Evolutionary conservation across 2,329 filamentous ascomycete species (phyloP), one percentile per base, ranked within the genome.

Genomic region (Ilyonectria sp.): DNA sequence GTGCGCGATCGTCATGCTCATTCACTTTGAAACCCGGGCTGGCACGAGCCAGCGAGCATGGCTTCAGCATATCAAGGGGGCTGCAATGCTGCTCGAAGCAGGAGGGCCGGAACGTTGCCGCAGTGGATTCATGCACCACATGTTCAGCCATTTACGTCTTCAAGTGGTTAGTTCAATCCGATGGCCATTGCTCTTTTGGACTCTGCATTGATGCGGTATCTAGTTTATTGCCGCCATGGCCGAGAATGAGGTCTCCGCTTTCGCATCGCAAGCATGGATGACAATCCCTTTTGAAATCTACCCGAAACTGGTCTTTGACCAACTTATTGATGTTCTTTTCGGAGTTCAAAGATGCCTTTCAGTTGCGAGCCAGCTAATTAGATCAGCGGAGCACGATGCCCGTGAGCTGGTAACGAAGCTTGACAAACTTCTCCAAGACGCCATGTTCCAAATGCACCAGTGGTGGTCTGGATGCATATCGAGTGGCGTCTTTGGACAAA

Each of bases 171-270:
- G 65, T 58, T 43, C 44, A 1, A 15, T 33, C n/a, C 8, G 3
- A 1, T 10, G 8, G 13, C 17, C 2, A 26, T 26, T 26, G 6
- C n/a, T 1, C 1, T 37, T 17, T 13, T 21, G 3, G 17, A n/a
- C n/a, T 21, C 19, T 58, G 4, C 3, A 33, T 40, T 60, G 33
- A 65, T 50, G 17, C 4, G 2, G 33, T 19, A 23, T 43, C 10
- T 57, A 67, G 65, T 65, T 68, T 26, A 26, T 65, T 26, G 61
- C 61, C 13, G 56, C 65, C 46, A 68, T 65, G 49, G 53, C 65
- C 10, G 56, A 65, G 26, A 68, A 68, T 15, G 26, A 60, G 2
- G 50, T 68, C 26, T 56, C 65, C 2, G 6, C 35, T 23, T 65
- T 68, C 26, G 61, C 61, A 47, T 65, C 65, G 7, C 35, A 33